Conservation (phyloP, 2,329 filamentous ascomycete genomes). For the Pseudogymnoascus sp. region DNA sequence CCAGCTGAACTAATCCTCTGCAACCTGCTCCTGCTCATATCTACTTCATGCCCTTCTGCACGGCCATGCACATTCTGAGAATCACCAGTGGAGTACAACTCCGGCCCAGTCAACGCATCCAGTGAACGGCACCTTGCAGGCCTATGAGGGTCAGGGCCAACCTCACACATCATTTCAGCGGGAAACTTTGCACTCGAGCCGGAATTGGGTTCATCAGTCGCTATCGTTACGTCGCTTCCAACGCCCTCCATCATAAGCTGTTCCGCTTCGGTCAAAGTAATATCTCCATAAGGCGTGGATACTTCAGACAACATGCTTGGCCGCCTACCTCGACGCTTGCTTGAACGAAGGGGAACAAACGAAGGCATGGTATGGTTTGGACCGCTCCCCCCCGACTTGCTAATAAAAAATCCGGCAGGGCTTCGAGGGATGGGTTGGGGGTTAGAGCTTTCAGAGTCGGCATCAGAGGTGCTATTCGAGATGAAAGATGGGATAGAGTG, state of each 20-base stretch:
- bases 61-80: not conserved
- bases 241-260: not conserved
- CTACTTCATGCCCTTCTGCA: not conserved
- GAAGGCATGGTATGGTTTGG: not conserved
- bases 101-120: not conserved
- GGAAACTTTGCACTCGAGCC: not conserved
- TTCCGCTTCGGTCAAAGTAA: not conserved
- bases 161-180: not conserved
- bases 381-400: not conserved
- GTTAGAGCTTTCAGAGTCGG: not conserved
- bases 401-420: not conserved
- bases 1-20: constrained; percentile 22
- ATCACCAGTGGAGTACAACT: not conserved
- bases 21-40: constrained; percentile 13
- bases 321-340: constrained; percentile 12
- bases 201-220: not conserved
- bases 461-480: not conserved
- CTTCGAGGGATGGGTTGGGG: not conserved
- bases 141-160: not conserved
- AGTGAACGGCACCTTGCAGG: not conserved
- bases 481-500: not conserved
- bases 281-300: constrained; percentile 18
- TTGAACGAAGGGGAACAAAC: constrained; percentile 14
- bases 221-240: not conserved
- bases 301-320: constrained; percentile 24